Percentiles rank a stretch among this genome's conserved stretches.
These are phyloP conservation scores for Inga oerstediana DNA, from an alignment of 306 rosid genomes.

Conservation along the genomic window DNA sequence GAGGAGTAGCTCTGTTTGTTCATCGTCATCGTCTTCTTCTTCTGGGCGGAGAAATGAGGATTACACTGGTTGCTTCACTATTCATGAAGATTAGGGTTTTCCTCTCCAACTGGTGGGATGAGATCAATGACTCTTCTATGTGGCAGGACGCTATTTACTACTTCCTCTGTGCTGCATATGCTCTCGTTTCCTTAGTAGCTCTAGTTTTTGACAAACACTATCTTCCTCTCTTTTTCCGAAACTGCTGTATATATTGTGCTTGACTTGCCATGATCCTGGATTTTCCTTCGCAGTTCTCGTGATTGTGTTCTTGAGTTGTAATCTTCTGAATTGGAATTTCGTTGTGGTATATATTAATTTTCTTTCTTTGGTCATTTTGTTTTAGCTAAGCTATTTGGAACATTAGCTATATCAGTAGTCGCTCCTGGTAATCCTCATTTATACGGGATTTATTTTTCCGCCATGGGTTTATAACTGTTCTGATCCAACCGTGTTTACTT, in stretches of 20 bases:
- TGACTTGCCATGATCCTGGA: background rate
- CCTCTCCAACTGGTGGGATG: slow-evolving; percentile 58
- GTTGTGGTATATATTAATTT: background rate
- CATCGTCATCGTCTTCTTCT: background rate
- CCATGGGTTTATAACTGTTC: background rate
- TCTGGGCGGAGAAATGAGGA: slow-evolving; percentile 42
- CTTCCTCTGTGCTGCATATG: slow-evolving; percentile 69
- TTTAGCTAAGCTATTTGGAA: background rate
- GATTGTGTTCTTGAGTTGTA: background rate
- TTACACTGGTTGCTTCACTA: slow-evolving; percentile 45
- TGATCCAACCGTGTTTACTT: slow-evolving; percentile 25
- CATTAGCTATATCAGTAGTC: slow-evolving; percentile 96
- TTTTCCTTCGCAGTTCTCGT: background rate
- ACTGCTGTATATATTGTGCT: background rate
- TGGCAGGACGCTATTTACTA: slow-evolving; percentile 70
- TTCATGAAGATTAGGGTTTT: slow-evolving; percentile 40
- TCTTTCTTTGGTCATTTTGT: background rate
- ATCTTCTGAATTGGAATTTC: background rate
- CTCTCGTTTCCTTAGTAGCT: slow-evolving; percentile 73
- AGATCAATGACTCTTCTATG: slow-evolving; percentile 47
- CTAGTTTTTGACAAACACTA: slow-evolving; percentile 48
- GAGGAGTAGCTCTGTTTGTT: background rate
- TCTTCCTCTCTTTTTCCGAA: background rate
- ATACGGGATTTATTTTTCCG: slow-evolving; percentile 1
- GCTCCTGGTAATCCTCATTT: slow-evolving; percentile 76